Base-by-base conservation (phyloP, 176 grass and related monocot genomes). In the Echinochloa phyllopogon region DNA sequence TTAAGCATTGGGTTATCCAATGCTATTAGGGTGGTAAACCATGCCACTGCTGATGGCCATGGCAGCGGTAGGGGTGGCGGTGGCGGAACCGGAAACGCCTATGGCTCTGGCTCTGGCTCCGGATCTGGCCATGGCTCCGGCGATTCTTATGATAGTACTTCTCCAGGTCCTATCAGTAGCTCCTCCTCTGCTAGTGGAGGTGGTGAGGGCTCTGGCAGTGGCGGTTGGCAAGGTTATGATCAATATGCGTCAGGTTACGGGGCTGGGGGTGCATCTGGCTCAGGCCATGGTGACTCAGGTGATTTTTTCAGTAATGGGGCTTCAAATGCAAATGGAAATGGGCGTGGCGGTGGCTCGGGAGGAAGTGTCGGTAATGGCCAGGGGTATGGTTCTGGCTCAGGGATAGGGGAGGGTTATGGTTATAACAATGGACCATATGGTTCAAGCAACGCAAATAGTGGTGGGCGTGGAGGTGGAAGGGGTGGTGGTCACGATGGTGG, bases 21-120 rank as follows among this genome's bases (percentile, higher is more conserved):
- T 47, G 83, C 63, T 55, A 77, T 77, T 44, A 85, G 73, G 39
- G 16, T 58, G 8, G 83, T 77, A 4, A 85, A 38, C 24, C 74
- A 59, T 13, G 74, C 65, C 7, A 71, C 20, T 0, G 64, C 84
- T 24, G 65, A 86, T 17, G 65, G 40, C 4, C 39, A 61, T 50
- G 84, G 65, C 41, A 7, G 29, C 0, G 83, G 83, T 4, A 41
- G 65, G 0, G 83, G 74, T 3, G 74, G 27, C 1, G 74, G 51
- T 11, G 4, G 20, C 1, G 83, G 83, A 20, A 60, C 25, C 8
- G 65, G 83, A 37, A 70, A 3, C 1, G 45, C 64, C 27, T 79
- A 60, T 24, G 59, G 15, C 47, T 67, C 82, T 4, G 75, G 83
- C 40, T 12, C 11, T 5, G 75, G 83, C 16, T 67, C 33, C 3